These are phyloP conservation scores for Phytophthora fragariaefolia DNA, from an alignment of 352 stramenopile species.

Conservation along the genomic window DNA sequence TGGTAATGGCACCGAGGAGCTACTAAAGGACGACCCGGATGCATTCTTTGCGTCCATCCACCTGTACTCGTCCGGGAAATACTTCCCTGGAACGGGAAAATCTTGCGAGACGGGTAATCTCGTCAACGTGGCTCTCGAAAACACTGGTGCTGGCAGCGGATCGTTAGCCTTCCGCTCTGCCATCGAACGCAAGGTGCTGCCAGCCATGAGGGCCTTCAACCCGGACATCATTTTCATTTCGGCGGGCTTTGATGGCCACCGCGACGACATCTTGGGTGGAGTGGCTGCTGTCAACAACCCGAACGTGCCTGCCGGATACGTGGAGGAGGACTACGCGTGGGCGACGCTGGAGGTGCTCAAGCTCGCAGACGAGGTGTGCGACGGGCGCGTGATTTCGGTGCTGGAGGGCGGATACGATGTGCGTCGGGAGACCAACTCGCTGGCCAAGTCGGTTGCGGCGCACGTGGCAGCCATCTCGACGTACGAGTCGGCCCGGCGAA, in stretches of 20 bases:
- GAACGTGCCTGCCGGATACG: conserved; percentile 78
- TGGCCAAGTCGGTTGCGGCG: conserved; percentile 82
- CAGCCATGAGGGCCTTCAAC: conserved; percentile 74
- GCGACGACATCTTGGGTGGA: conserved; percentile 85
- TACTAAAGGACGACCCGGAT: conserved; percentile 82
- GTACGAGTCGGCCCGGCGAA: conserved; percentile 54
- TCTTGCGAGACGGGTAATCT: conserved; percentile 61
- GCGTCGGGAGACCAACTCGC: conserved; percentile 78
- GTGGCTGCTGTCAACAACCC: conserved; percentile 79
- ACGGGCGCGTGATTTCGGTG: conserved; percentile 84
- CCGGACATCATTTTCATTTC: conserved; percentile 91
- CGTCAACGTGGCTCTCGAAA: conserved; percentile 83
- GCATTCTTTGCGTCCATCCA: conserved; percentile 88
- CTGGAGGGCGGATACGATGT: conserved; percentile 90
- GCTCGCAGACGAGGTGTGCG: conserved; percentile 76
- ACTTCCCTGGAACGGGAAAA: conserved; percentile 83
- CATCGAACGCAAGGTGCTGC: conserved; percentile 66
- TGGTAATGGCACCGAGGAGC: conserved; percentile 97
- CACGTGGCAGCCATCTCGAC: conserved; percentile 77
- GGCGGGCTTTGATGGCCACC: conserved; percentile 88
- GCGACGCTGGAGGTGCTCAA: conserved; percentile 80
- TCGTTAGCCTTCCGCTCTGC: conserved; percentile 72
- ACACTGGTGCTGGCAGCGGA: conserved; percentile 67
- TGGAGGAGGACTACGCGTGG: conserved; percentile 87
- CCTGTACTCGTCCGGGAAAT: conserved; percentile 74